Conservation (phyloP, 108 stramenopile species). For the Nannochloropsis gaditana region DNA sequence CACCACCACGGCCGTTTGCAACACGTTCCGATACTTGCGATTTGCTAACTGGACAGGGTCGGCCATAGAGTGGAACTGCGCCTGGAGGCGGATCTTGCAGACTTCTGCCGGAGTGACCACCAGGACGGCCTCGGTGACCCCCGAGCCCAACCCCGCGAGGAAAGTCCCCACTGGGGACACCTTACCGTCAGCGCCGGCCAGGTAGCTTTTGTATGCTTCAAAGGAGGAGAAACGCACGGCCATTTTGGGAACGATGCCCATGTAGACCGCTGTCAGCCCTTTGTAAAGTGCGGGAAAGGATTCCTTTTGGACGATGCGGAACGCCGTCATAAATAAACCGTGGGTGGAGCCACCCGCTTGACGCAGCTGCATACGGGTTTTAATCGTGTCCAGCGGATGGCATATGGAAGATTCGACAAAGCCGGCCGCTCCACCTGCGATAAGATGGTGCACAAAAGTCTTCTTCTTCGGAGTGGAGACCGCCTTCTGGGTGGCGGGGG, state of each 20-base stretch:
- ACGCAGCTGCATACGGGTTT: slow-evolving; percentile 82
- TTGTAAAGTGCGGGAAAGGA: slow-evolving; percentile 93
- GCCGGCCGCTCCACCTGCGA: slow-evolving; percentile 86
- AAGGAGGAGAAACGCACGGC: slow-evolving; percentile 93
- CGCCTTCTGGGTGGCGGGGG: not conserved
- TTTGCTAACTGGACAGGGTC: slow-evolving; percentile 66
- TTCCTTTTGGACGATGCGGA: slow-evolving; percentile 77
- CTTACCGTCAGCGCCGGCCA: slow-evolving; percentile 37
- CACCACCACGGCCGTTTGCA: slow-evolving; percentile 77
- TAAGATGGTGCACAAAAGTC: slow-evolving; percentile 68
- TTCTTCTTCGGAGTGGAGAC: slow-evolving; percentile 59
- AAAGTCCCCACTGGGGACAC: slow-evolving; percentile 58
- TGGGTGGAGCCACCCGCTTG: slow-evolving; percentile 21
- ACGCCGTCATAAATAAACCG: slow-evolving; percentile 63
- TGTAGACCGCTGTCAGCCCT: slow-evolving; percentile 88
- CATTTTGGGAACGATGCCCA: slow-evolving; percentile 94
- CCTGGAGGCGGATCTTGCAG: slow-evolving; percentile 91
- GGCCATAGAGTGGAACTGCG: slow-evolving; percentile 74
- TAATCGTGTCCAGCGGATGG: slow-evolving; percentile 91
- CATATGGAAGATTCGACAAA: slow-evolving; percentile 81
- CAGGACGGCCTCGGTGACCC: slow-evolving; percentile 78
- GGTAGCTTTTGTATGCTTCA: slow-evolving; percentile 66
- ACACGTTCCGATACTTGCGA: slow-evolving; percentile 79
- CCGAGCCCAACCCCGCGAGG: slow-evolving; percentile 75
- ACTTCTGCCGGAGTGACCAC: slow-evolving; percentile 59